Evolutionary conservation across 768 basidiomycete genomes (phyloP), one percentile per base, ranked within the genome.

Genomic region (Sistotremastrum niveocremeum): DNA sequence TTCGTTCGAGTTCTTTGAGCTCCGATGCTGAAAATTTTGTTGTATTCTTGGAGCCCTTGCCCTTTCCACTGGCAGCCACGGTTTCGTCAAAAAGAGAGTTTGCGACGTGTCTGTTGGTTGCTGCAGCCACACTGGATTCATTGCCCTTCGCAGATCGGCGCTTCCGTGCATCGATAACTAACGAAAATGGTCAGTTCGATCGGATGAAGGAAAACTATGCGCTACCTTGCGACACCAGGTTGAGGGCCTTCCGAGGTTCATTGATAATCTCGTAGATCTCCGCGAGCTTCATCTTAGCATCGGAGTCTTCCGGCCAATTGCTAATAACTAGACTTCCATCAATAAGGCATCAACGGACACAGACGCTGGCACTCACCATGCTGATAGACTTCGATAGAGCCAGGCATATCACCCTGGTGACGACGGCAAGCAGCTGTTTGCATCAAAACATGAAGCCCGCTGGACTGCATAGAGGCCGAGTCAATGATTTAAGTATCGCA

Each of bases 271-370:
- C 94, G 52, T 89, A 87, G 9, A 91, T 76, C 51, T 86, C 86
- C 0, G 93, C 94, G 0, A 97, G 71, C 51, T 86, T 84, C 74
- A 93, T 80, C 60, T 89, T 90, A 30, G 81, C 82, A 31, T 91
- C 85, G 54, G 79, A 76, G 52, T 87, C 74, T 0, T 71, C 70
- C 0, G 87, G 81, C 57, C 91, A 84, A 1, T 75, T 76, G 3
- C 72, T 67, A 11, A 83, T 68, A 32, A 93, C 91, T 94, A 52
- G 6, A 20, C 9, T 29, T 7, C 12, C 8, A 36, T 5, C 41
- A 28, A 7, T 5, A 45, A 36, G 8, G 12, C 7, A 6, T 31
- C 33, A 42, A 42, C 34, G n/a, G 43, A 31, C n/a, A 49, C 7
- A 47, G 7, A 29, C 33, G 40, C 10, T n/a, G 12, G 7, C 43